Evolutionary conservation across 805 yeast species (phyloP), one percentile per base, ranked within the genome.

Genomic region (Wickerhamomyces silvicola): DNA sequence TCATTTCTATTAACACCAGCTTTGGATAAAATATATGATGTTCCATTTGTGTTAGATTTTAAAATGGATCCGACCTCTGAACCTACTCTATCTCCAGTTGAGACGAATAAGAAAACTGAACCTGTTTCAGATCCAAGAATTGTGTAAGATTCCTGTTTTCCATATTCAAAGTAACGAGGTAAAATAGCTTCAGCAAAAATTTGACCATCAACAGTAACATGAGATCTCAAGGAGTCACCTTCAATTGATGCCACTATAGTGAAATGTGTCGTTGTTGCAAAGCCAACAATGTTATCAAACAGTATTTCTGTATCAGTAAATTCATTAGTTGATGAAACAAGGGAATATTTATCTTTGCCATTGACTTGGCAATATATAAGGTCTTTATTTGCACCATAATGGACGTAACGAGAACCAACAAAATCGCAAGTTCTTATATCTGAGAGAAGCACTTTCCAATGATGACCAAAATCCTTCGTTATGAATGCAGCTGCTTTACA

Each of bases 11-110:
- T 92, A n/a, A 86, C 96, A 33, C 72, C 58, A 9, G 68, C 70
- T 43, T 82, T 67, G 4, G 87, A 64, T 18, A 77, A 59, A 2
- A 81, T 86, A 55, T 83, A 88, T 4, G 83, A 75, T 0, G 97
- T 86, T 39, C 98, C 98, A 47, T 87, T 85, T 12, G 82, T 82
- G 55, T 90, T 88, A 1, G 95, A 85, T 50, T 90, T 90, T 49
- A 92, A 64, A 14, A 92, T 62, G 0, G 84, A 66, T 7, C 98
- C 98, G 54, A 54, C 78, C 48, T 85, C 92, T 6, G 60, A 48
- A 9, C 70, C 75, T 1, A 46, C 30, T 6, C 61, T 65, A 15
- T 60, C 54, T 44, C 66, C 66, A 0, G 87, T 78, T 3, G 95
- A 82, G 8, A 87, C 81, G 54, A 86, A 97, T 59, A 92, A 52